These are phyloP conservation scores for Aspergillus sp. DNA, from an alignment of 2,329 filamentous ascomycete species.

Conservation along the genomic window DNA sequence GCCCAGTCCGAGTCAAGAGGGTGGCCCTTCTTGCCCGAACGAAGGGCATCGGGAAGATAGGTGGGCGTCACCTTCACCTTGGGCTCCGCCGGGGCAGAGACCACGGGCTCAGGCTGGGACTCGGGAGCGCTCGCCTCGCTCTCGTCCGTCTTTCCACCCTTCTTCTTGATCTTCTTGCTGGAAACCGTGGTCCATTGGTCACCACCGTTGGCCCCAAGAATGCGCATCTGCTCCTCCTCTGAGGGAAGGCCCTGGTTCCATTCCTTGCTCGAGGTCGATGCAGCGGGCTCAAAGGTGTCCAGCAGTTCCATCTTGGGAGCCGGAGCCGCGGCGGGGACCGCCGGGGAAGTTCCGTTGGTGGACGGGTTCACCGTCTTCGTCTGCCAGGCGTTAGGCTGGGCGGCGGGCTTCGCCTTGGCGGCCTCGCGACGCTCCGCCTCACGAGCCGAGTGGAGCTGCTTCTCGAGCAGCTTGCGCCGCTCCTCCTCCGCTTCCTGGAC, in stretches of 20 bases:
- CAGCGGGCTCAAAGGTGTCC: constrained; percentile 43
- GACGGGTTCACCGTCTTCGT: constrained; percentile 32
- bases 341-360: constrained; percentile 22
- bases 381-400: constrained; percentile 53
- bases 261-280: constrained; percentile 26
- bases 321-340: constrained; percentile 14
- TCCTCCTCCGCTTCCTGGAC: constrained; percentile 77
- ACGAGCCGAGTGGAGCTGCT: constrained; percentile 78
- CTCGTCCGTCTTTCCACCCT: constrained; percentile 40
- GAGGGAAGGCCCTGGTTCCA: constrained; percentile 53
- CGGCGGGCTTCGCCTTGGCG: constrained; percentile 45
- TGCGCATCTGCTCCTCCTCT: constrained; percentile 61
- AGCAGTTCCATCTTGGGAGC: constrained; percentile 31
- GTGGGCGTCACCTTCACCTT: constrained; percentile 36
- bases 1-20: constrained; percentile 48
- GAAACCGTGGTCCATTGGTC: constrained; percentile 62
- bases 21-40: constrained; percentile 38
- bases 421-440: constrained; percentile 80
- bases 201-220: constrained; percentile 48
- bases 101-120: constrained; percentile 24
- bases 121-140: constrained; percentile 46
- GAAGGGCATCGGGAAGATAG: constrained; percentile 33
- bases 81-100: constrained; percentile 28
- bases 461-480: constrained; percentile 73
- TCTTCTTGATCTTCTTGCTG: constrained; percentile 58